These are phyloP conservation scores for Xylaria bambusicola DNA, from an alignment of 495 filamentous ascomycete species.

Conservation along the genomic window DNA sequence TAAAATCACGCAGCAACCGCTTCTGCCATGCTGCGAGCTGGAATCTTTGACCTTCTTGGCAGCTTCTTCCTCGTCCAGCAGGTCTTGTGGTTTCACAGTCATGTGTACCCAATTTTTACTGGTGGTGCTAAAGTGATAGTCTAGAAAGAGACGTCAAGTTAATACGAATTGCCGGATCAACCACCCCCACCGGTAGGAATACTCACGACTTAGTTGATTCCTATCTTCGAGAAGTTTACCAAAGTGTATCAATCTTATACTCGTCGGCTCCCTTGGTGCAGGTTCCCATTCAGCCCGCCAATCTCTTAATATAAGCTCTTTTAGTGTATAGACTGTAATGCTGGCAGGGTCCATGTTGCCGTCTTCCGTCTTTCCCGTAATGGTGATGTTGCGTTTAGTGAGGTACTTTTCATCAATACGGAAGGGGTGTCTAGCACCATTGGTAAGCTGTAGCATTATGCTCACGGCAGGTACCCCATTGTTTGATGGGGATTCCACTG, in stretches of 20 bases:
- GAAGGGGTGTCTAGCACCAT: conserved; percentile 81
- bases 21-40: conserved; percentile 61
- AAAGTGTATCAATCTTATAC: conserved; percentile 85
- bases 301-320: conserved; percentile 87
- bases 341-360: conserved; percentile 73
- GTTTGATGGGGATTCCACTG: conserved; percentile 42
- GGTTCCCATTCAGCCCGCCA: conserved; percentile 92
- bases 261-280: conserved; percentile 76
- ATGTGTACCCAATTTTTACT: conserved; percentile 85
- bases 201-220: conserved; percentile 69
- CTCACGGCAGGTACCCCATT: conserved; percentile 43
- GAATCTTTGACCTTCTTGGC: conserved; percentile 71
- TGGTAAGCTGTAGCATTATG: conserved; percentile 77
- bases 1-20: conserved; percentile 83
- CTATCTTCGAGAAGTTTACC: conserved; percentile 88
- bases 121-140: conserved; percentile 74
- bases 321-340: conserved; percentile 87
- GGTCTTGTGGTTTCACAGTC: conserved; percentile 86
- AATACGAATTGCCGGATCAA: neutral
- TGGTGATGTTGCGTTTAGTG: conserved; percentile 70
- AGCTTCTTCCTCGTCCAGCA: conserved; percentile 83
- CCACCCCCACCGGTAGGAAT: neutral
- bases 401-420: conserved; percentile 86
- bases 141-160: conserved; percentile 42
- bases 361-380: conserved; percentile 59